Conservation (phyloP, 2,329 filamentous ascomycete genomes). For the Botrytis aclada region DNA sequence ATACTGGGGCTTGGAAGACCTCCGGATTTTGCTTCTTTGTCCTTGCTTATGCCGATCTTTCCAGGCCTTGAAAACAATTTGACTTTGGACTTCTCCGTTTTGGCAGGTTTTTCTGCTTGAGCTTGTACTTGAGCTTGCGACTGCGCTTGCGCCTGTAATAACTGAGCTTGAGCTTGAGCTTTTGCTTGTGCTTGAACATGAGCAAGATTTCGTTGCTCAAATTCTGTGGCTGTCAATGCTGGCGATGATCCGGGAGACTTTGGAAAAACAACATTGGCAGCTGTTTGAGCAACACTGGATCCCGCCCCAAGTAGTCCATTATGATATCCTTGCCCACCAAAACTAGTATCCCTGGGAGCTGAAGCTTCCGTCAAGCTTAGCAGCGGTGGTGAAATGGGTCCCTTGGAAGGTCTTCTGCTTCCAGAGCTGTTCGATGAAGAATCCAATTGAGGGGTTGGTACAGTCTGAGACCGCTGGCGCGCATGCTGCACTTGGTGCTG, state of each 20-base stretch:
- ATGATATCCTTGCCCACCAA: constrained; percentile 50
- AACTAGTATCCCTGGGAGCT: constrained; percentile 55
- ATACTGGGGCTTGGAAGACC: constrained; percentile 71
- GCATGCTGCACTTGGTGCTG: constrained; percentile 47
- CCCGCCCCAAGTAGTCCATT: constrained; percentile 61
- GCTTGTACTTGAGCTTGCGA: constrained; percentile 14
- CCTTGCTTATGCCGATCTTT: constrained; percentile 67
- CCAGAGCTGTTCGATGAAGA: constrained; percentile 26
- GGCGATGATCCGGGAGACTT: constrained; percentile 44
- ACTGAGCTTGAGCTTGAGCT: neutral
- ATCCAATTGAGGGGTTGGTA: constrained; percentile 50
- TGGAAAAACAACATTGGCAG: constrained; percentile 70
- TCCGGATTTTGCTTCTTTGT: constrained; percentile 61
- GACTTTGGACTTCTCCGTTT: constrained; percentile 71
- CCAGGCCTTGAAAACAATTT: constrained; percentile 78
- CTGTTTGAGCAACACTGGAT: constrained; percentile 64
- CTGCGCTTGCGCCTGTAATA: constrained; percentile 36
- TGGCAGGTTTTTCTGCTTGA: constrained; percentile 55
- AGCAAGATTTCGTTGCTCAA: constrained; percentile 30
- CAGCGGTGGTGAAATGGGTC: constrained; percentile 59
- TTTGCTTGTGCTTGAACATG: constrained; percentile 10
- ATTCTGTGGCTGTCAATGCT: constrained; percentile 37
- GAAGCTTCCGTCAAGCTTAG: constrained; percentile 64
- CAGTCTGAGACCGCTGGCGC: constrained; percentile 71
- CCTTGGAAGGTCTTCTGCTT: constrained; percentile 36